A percentile compares a stretch with the other conserved stretches of the same genome.
Conservation (phyloP, 805 yeast species). For the Hanseniaspora singularis region DNA sequence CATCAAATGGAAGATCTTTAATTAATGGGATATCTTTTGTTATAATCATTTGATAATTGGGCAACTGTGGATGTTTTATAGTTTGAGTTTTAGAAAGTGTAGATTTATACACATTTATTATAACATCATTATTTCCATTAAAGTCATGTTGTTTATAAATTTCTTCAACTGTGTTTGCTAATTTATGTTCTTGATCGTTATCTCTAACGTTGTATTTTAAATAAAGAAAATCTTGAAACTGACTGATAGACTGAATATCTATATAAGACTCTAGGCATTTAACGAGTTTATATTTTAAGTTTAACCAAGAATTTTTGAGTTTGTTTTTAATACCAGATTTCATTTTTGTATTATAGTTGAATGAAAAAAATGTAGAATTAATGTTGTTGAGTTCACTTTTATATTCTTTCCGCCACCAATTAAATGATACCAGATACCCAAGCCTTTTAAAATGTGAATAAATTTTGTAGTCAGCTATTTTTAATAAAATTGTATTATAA, state of each 20-base stretch:
- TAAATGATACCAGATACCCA: constrained; percentile 1
- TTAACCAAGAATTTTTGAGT: too few species aligned
- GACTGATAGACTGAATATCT: constrained; percentile 28
- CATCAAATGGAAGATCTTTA: constrained; percentile 1
- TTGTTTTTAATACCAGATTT: not conserved
- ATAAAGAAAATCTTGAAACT: constrained; percentile 38
- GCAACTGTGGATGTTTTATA: constrained; percentile 3
- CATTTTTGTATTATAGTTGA: too few species aligned
- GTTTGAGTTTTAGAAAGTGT: constrained; percentile 6
- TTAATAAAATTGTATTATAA: not conserved
- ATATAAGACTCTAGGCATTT: too few species aligned
- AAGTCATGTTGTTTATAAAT: not conserved
- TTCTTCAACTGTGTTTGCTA: not conserved
- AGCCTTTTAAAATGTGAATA: constrained; percentile 7
- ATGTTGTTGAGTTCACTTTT: not conserved
- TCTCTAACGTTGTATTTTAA: constrained; percentile 35
- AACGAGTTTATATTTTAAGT: too few species aligned
- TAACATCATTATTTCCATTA: not conserved
- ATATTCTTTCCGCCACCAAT: constrained; percentile 6
- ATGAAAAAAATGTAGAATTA: not conserved
- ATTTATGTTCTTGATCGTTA: too few species aligned
- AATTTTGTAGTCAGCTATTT: not conserved
- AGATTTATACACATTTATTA: constrained; percentile 4
- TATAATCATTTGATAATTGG: constrained; percentile 6
- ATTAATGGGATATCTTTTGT: not conserved